Conservation (phyloP, 441 rosid genomes). For the Codiaeum variegatum region DNA sequence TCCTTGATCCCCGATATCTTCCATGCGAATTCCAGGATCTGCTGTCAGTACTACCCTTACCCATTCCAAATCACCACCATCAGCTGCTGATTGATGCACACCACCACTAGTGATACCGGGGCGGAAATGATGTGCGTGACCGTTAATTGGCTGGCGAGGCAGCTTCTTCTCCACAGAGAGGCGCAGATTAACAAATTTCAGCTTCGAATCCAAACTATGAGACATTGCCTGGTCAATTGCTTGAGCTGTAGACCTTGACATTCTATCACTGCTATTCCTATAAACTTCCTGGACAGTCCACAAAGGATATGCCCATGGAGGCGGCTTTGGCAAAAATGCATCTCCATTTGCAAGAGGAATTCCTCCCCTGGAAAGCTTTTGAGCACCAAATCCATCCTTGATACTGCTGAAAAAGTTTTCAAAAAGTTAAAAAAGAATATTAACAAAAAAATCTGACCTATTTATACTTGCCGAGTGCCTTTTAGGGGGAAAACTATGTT, state of each 20-base stretch:
- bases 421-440: slow-evolving; percentile 18
- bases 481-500: too few species aligned
- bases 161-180: slow-evolving; percentile 56
- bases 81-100: slow-evolving; percentile 23
- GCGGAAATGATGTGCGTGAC: slow-evolving; percentile 21
- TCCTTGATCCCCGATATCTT: slow-evolving; percentile 62
- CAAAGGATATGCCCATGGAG: slow-evolving; percentile 99
- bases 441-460: too few species aligned
- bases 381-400: slow-evolving; percentile 67
- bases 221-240: slow-evolving; percentile 99
- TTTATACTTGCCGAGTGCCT: too few species aligned
- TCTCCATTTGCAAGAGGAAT: slow-evolving; percentile 98
- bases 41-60: slow-evolving; percentile 87
- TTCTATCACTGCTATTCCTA: slow-evolving; percentile 93
- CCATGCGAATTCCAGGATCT: slow-evolving; percentile 73
- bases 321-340: slow-evolving; percentile 92
- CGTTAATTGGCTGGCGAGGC: slow-evolving; percentile 27
- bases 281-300: slow-evolving; percentile 95
- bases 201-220: slow-evolving; percentile 64
- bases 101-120: slow-evolving; percentile 16
- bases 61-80: slow-evolving; percentile 70
- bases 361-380: slow-evolving; percentile 92
- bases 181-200: slow-evolving; percentile 65
- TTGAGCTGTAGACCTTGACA: slow-evolving; percentile 92
- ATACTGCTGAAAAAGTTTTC: slow-evolving; percentile 42